phyloP scores from a whole-genome alignment of 129 eudicot species.

The Saposhnikovia divaricata region DNA sequence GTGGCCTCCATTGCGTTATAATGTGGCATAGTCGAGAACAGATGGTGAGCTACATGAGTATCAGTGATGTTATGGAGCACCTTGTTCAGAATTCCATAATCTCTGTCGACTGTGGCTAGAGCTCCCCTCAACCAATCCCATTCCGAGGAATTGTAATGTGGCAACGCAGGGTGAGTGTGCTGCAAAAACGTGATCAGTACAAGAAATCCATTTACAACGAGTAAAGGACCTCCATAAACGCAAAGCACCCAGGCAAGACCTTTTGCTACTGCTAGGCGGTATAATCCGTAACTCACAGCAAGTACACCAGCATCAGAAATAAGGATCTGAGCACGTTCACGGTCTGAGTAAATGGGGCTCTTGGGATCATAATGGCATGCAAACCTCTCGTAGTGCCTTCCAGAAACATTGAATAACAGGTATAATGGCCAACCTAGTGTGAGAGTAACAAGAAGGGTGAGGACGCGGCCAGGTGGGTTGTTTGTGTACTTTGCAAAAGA shows the following conservation, averaged over 20 bases:
- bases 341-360: constrained; percentile 18
- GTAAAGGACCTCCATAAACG: constrained; percentile 19
- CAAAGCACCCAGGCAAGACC: constrained; percentile 17
- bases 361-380: constrained; percentile 22
- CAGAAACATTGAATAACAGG: constrained; percentile 16
- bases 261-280: constrained; percentile 9
- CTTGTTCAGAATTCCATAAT: constrained; percentile 17
- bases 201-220: constrained; percentile 19
- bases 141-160: constrained; percentile 13
- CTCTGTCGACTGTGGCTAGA: constrained; percentile 21
- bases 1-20: constrained; percentile 22
- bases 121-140: constrained; percentile 27
- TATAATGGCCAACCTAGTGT: constrained; percentile 20
- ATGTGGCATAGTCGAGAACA: constrained; percentile 20
- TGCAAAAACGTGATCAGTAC: constrained; percentile 17
- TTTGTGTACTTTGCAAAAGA: constrained; percentile 14
- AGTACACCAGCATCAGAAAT: constrained; percentile 17
- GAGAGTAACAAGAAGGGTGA: constrained; percentile 16
- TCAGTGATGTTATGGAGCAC: constrained; percentile 21
- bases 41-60: constrained; percentile 22
- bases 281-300: constrained; percentile 11
- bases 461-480: constrained; percentile 21
- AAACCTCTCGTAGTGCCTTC: constrained; percentile 15
- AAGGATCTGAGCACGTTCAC: constrained; percentile 14
- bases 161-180: constrained; percentile 20